These are phyloP conservation scores for Podospora pseudocomata DNA, from an alignment of 495 filamentous ascomycete species.

Conservation along the genomic window DNA sequence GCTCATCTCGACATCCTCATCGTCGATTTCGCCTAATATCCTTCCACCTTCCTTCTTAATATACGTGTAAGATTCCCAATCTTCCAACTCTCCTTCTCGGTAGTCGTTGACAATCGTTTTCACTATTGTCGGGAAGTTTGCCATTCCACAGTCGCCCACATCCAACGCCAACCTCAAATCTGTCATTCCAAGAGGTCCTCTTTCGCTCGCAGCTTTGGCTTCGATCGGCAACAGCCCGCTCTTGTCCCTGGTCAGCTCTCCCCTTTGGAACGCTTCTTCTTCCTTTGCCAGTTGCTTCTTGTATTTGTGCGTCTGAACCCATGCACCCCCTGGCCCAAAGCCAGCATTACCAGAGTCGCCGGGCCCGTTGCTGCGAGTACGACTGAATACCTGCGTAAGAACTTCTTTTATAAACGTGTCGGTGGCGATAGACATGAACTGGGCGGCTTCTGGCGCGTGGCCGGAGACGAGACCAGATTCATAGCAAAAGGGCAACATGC, in stretches of 20 bases:
- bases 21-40: slow-evolving; percentile 5
- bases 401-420: slow-evolving; percentile 92
- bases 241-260: slow-evolving; percentile 63
- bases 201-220: slow-evolving; percentile 61
- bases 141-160: slow-evolving; percentile 67
- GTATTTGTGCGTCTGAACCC: slow-evolving; percentile 77
- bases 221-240: slow-evolving; percentile 75
- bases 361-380: slow-evolving; percentile 75
- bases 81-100: slow-evolving; percentile 71
- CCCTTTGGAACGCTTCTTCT: slow-evolving; percentile 62
- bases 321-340: slow-evolving; percentile 60
- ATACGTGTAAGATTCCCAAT: slow-evolving; percentile 52
- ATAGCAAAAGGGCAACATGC: slow-evolving; percentile 93
- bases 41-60: slow-evolving; percentile 37
- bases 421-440: slow-evolving; percentile 84
- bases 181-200: slow-evolving; percentile 67
- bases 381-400: slow-evolving; percentile 70
- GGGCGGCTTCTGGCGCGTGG: slow-evolving; percentile 65
- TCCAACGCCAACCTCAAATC: slow-evolving; percentile 75
- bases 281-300: slow-evolving; percentile 67
- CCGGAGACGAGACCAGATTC: slow-evolving; percentile 81
- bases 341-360: slow-evolving; percentile 51
- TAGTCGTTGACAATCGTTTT: slow-evolving; percentile 68
- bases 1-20: slow-evolving; percentile 34
- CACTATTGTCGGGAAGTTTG: slow-evolving; percentile 70